Base-by-base conservation (phyloP, 1,284 basidiomycete genomes). In the Meira nashicola region DNA sequence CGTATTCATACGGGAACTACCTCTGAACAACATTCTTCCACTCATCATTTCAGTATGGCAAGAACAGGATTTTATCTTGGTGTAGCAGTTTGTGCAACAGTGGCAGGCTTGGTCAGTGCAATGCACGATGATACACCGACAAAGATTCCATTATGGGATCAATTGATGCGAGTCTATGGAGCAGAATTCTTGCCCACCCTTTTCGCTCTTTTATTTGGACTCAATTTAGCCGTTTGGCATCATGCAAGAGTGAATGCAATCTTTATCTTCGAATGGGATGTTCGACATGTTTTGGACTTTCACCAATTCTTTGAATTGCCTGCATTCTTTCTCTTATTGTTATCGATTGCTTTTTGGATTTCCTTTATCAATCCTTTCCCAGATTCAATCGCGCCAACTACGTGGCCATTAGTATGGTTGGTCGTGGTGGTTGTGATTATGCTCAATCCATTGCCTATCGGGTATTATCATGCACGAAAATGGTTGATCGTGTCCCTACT, bases 371-470 rank as follows among this genome's bases (percentile, higher is more conserved):
- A 70, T 47, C 71, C 73, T 7, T 70, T 71, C 54, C 74, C 72
- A 2, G 51, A 52, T 4, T 40, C 66, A 1, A 77, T 80, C 41
- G 57, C 69, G 2, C 73, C 78, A 0, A 68, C 67, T 21, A 79
- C 80, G 0, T 97, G 92, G 90, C 92, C 92, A 0, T 80, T 92
- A 4, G 82, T 88, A 0, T 98, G 92, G 91, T 80, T 96, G 10
- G 83, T 83, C 0, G 82, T 91, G 56, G 79, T 83, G 1, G 70
- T 81, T 2, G 68, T 85, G 9, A 76, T 90, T 51, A 78, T 95
- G 70, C 78, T 92, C 59, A 86, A 92, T 71, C 93, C 93, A 1
- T 73, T 94, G 0, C 87, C 86, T 0, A 70, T 92, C 5, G 78
- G 86, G 59, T 84, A 84, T 70, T 83, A 83, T 21, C 75, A 83